phyloP scores from a whole-genome alignment of 2,329 filamentous ascomycete species.

The Thielaviopsis musarum region DNA sequence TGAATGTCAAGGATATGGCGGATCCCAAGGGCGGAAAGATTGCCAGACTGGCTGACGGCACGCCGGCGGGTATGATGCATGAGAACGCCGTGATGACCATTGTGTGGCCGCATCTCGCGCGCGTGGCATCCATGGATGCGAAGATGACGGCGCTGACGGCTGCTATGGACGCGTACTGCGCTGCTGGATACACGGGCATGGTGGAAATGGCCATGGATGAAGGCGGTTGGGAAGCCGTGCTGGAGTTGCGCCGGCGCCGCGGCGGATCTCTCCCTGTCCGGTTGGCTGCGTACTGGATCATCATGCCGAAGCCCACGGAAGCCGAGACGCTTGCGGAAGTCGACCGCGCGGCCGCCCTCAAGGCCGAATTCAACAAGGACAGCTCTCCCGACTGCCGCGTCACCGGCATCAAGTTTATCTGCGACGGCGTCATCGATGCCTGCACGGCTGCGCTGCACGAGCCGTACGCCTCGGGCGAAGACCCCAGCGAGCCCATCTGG shows the following conservation, averaged over 20 bases:
- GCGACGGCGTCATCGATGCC: slow-evolving; percentile 47
- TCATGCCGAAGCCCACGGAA: slow-evolving; percentile 28
- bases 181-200: slow-evolving; percentile 36
- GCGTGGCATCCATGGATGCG: slow-evolving; percentile 29
- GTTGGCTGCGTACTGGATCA: slow-evolving; percentile 40
- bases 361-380: slow-evolving; percentile 19
- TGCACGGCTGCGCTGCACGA: slow-evolving; percentile 45
- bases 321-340: slow-evolving; percentile 30
- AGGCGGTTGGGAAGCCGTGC: slow-evolving; percentile 33
- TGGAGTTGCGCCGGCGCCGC: slow-evolving; percentile 25
- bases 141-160: slow-evolving; percentile 30
- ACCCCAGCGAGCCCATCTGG: slow-evolving; percentile 36
- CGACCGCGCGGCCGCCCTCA: slow-evolving; percentile 30
- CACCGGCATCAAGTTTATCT: slow-evolving; percentile 47
- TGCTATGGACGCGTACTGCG: slow-evolving; percentile 32
- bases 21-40: slow-evolving; percentile 36
- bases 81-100: slow-evolving; percentile 35
- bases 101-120: slow-evolving; percentile 37
- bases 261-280: slow-evolving; percentile 24
- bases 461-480: slow-evolving; percentile 35
- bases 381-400: slow-evolving; percentile 27
- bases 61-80: slow-evolving; percentile 31
- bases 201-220: slow-evolving; percentile 48
- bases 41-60: slow-evolving; percentile 30
- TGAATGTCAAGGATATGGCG: slow-evolving; percentile 26